Base-by-base conservation (phyloP, 163 green algal genomes). In the Chloromonas sp. region DNA sequence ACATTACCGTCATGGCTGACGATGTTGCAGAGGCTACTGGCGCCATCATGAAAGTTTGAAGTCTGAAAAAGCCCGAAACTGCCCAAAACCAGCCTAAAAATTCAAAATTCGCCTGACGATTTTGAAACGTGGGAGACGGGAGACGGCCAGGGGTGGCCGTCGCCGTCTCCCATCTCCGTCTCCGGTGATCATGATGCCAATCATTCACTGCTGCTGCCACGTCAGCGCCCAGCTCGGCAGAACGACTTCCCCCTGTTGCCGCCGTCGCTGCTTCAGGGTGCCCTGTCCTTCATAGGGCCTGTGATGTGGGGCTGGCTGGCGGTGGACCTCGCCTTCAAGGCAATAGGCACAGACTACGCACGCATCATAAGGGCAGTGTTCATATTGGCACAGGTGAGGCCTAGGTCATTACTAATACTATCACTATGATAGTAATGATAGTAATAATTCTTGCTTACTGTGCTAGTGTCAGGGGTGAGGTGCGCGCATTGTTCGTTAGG, bases 301-400 rank as follows among this genome's bases (percentile, higher is more conserved):
- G 66, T 94, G 1, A 92, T 97, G 91, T 97, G 94, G 95, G 93
- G 87, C 11, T 93, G 86, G 86, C 90, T 96, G n/a, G 94, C 88
- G n/a, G 70, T 92, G 1, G 95, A 98, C 71, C 87, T 98, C 81
- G 90, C 90, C 14, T 70, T 91, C 1, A 92, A 93, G 70, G 87
- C 92, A 2, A 88, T 97, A 0, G 95, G 95, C 79, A 95, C 94
- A 0, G 95, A 98, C 85, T 97, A 95, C 80, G 87, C 88, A 0
- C 87, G 95, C 1, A 81, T 98, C 36, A 86, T 93, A 15, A 89
- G 92, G 2, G 92, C 93, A 0, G 91, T 97, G 11, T 96, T 95
- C 84, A 86, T 91, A 0, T 81, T 98, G 79, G 93, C 94, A 0
- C 94, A 98, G 88, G 89, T 92, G 76, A 58, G 83, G 66, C 66